These are phyloP conservation scores for Penicillium flavigenum DNA, from an alignment of 495 filamentous ascomycete genomes.

Conservation along the genomic window DNA sequence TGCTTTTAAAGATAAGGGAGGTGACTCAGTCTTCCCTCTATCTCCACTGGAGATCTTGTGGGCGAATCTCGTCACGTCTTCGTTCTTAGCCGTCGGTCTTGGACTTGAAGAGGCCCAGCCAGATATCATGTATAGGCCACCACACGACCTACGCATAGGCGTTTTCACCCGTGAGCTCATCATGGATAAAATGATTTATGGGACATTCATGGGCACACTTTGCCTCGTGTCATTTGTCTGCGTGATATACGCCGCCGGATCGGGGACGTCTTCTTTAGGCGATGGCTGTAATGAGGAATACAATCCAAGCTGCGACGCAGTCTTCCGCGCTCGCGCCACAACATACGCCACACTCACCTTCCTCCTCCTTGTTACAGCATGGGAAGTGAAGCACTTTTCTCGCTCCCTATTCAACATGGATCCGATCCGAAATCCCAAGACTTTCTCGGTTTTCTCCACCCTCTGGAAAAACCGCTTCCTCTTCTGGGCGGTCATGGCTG, in stretches of 20 bases:
- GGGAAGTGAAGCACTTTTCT: slow-evolving; percentile 73
- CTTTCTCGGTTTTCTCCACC: slow-evolving; percentile 60
- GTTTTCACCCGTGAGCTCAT: slow-evolving; percentile 73
- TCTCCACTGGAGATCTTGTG: slow-evolving; percentile 74
- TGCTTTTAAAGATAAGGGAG: slow-evolving; percentile 63
- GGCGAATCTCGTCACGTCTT: slow-evolving; percentile 77
- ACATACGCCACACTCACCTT: slow-evolving; percentile 76
- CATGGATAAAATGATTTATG: slow-evolving; percentile 72
- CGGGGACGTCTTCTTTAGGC: slow-evolving; percentile 60
- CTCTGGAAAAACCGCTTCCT: slow-evolving; percentile 70
- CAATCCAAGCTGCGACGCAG: slow-evolving; percentile 54
- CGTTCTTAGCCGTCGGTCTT: slow-evolving; percentile 72
- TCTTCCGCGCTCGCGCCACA: slow-evolving; percentile 75
- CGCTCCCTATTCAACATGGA: slow-evolving; percentile 69
- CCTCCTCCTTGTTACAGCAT: slow-evolving; percentile 68
- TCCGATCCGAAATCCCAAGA: slow-evolving; percentile 40
- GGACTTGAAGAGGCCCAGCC: slow-evolving; percentile 66
- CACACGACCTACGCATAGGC: slow-evolving; percentile 62
- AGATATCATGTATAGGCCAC: slow-evolving; percentile 70
- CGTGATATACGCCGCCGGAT: slow-evolving; percentile 62
- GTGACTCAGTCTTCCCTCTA: slow-evolving; percentile 71
- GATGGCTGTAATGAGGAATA: slow-evolving; percentile 63
- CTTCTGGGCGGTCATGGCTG: slow-evolving; percentile 69
- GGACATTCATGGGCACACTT: slow-evolving; percentile 63
- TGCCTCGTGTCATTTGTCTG: slow-evolving; percentile 68